Percentiles rank a stretch among this genome's conserved stretches.
Conservation (phyloP, 805 yeast genomes). For the Naumovozyma castellii region DNA sequence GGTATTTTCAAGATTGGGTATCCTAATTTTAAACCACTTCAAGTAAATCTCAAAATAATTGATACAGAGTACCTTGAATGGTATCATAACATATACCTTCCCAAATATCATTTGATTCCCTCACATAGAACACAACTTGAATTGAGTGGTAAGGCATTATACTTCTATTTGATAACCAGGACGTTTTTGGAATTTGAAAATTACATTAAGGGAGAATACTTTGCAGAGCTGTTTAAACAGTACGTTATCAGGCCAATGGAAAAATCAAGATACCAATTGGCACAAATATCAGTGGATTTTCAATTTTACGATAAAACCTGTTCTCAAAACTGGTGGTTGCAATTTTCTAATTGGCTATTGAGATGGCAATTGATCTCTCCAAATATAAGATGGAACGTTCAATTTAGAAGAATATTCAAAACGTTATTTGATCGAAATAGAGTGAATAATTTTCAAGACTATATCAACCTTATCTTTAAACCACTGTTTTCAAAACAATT, state of each 20-base stretch:
- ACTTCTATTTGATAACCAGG: slow-evolving; percentile 23
- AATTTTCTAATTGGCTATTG: slow-evolving; percentile 28
- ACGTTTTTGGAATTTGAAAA: slow-evolving; percentile 31
- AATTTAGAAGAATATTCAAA: slow-evolving; percentile 26
- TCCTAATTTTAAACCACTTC: slow-evolving; percentile 7
- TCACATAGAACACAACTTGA: slow-evolving; percentile 8
- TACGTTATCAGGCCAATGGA: slow-evolving; percentile 28
- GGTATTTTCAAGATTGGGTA: slow-evolving; percentile 14
- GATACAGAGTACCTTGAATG: slow-evolving; percentile 19
- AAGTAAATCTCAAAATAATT: slow-evolving; percentile 19
- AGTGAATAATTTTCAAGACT: slow-evolving; percentile 26
- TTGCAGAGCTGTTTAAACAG: slow-evolving; percentile 26
- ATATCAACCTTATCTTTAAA: slow-evolving; percentile 24
- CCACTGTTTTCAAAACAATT: slow-evolving; percentile 26
- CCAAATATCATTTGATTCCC: slow-evolving; percentile 15
- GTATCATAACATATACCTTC: slow-evolving; percentile 15
- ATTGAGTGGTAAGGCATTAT: slow-evolving; percentile 14
- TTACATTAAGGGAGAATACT: slow-evolving; percentile 30
- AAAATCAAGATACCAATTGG: slow-evolving; percentile 30
- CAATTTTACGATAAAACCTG: slow-evolving; percentile 8
- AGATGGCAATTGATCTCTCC: slow-evolving; percentile 31
- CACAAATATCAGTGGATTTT: slow-evolving; percentile 30
- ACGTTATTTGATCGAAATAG: slow-evolving; percentile 11
- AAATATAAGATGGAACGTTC: slow-evolving; percentile 31
- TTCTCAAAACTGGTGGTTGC: slow-evolving; percentile 22